Conservation (phyloP, 345 rosid genomes). For the Aquilaria sinensis region DNA sequence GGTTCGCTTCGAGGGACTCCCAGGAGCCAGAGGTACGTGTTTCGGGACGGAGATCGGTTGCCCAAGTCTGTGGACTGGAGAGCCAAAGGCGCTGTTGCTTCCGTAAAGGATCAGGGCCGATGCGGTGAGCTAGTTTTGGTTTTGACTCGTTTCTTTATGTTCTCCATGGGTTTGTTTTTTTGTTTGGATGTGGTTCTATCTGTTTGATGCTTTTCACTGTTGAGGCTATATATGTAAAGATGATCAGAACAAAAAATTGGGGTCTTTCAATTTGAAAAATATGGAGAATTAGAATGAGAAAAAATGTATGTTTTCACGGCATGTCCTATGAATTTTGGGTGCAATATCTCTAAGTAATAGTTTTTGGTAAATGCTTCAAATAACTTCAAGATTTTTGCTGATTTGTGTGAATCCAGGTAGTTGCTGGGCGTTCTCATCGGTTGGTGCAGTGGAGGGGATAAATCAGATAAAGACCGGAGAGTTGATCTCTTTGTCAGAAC, state of each 20-base stretch:
- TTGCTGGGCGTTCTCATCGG: slow-evolving; percentile 81
- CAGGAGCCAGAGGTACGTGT: slow-evolving; percentile 25
- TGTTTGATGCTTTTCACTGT: not conserved
- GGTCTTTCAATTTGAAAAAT: not conserved
- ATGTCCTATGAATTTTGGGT: not conserved
- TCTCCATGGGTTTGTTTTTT: not conserved
- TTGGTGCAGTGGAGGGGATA: slow-evolving; percentile 74
- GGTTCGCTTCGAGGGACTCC: slow-evolving; percentile 3
- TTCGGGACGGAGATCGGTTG: slow-evolving; percentile 18
- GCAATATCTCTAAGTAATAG: not conserved
- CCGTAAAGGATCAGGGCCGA: slow-evolving; percentile 45
- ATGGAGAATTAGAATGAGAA: not conserved
- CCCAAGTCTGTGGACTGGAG: slow-evolving; percentile 50
- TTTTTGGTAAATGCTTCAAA: too few species aligned
- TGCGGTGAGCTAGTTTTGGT: slow-evolving; percentile 32
- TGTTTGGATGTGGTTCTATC: not conserved
- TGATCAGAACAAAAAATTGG: too few species aligned
- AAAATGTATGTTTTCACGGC: not conserved
- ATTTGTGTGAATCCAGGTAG: slow-evolving; percentile 42
- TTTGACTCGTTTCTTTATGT: not conserved
- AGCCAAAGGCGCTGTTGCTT: slow-evolving; percentile 35
- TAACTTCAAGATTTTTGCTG: not conserved
- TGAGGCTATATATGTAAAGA: too few species aligned
- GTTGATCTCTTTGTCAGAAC: slow-evolving; percentile 54
- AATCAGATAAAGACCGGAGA: slow-evolving; percentile 71